Percentiles rank a stretch among this genome's conserved stretches.
phyloP scores from a whole-genome alignment of 352 stramenopile species.

The Hyaloperonospora brassicae region DNA sequence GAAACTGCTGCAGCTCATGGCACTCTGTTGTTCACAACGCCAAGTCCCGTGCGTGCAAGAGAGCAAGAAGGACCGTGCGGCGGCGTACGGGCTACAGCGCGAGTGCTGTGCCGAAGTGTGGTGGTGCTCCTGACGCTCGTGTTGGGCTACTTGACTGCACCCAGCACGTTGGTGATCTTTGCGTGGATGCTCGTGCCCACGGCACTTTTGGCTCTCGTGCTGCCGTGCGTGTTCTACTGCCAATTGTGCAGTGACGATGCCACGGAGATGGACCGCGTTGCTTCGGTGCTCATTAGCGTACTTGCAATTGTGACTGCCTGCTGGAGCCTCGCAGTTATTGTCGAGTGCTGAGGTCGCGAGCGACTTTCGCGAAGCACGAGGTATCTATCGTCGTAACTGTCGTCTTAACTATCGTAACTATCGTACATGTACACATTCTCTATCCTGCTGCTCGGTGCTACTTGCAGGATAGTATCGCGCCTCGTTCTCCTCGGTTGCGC shows the following conservation, averaged over 20 bases:
- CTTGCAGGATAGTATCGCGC: conserved; percentile 7
- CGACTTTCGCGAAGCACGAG: too few relatives aligned
- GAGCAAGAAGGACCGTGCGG: conserved; percentile 18
- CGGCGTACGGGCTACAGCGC: conserved; percentile 28
- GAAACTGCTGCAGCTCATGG: conserved; percentile 18
- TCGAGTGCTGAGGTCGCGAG: conserved; percentile 21
- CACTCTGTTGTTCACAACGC: conserved; percentile 19
- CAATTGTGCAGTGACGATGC: conserved; percentile 59
- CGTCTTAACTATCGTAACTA: not conserved
- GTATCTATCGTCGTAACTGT: not conserved
- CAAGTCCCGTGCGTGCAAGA: conserved; percentile 2
- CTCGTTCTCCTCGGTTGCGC: not conserved
- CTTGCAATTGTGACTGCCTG: conserved; percentile 41
- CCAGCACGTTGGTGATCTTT: conserved; percentile 55
- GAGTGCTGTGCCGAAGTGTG: conserved; percentile 41
- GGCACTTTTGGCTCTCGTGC: conserved; percentile 47
- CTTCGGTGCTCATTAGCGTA: conserved; percentile 33
- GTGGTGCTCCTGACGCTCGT: conserved; percentile 43
- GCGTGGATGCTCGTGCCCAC: conserved; percentile 55
- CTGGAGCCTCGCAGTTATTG: conserved; percentile 45
- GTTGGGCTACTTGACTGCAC: conserved; percentile 44
- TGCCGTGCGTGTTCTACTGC: conserved; percentile 69
- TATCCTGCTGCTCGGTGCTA: not conserved
- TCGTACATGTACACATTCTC: not conserved
- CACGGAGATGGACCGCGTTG: conserved; percentile 32